Base-by-base conservation (phyloP, 1,284 basidiomycete species). In the Fomitopsis schrenkii region DNA sequence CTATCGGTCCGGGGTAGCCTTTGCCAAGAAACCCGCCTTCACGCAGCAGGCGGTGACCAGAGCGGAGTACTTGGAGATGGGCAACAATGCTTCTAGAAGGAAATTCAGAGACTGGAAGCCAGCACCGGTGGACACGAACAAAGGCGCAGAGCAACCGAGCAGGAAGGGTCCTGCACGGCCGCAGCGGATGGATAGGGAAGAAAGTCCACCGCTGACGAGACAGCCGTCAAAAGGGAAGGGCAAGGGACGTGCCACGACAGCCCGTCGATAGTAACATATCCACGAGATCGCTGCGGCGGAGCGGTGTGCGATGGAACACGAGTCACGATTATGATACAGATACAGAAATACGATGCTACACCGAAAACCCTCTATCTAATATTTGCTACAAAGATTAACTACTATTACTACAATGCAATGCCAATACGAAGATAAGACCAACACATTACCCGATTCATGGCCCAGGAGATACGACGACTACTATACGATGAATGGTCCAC, bases 1-100 rank as follows among this genome's bases (percentile, higher is more conserved):
- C 0, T 95, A 91, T 74, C 77, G 79, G 59, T 83, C 90, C 44
- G 91, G 91, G 0, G 74, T 83, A 59, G 76, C 79, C 9, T 84
- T 94, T 65, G 83, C 86, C 45, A 76, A 74, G 57, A 79, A 78
- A 46, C 78, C 85, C 15, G 77, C 79, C 59, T 86, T 90, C 68
- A 63, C 75, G 1, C 75, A 80, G 50, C 75, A 77, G 57, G 77
- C 81, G 14, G 84, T 95, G 66, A 93, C 92, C 2, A 80, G 90
- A 42, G 84, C 83, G 57, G 93, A 96, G 71, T 97, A 95, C 75
- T 78, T 85, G 59, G 94, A 96, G 75, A 83, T 81, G 63, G 94
- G 94, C 40, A 88, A 85, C 66, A 84, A 79, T 62, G 89, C 88
- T 62, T 86, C 85, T 63, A 82, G 91, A 61, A 79, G 85, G 63